phyloP scores from a whole-genome alignment of 805 yeast genomes.

The Schwanniomyces polymorphus region DNA sequence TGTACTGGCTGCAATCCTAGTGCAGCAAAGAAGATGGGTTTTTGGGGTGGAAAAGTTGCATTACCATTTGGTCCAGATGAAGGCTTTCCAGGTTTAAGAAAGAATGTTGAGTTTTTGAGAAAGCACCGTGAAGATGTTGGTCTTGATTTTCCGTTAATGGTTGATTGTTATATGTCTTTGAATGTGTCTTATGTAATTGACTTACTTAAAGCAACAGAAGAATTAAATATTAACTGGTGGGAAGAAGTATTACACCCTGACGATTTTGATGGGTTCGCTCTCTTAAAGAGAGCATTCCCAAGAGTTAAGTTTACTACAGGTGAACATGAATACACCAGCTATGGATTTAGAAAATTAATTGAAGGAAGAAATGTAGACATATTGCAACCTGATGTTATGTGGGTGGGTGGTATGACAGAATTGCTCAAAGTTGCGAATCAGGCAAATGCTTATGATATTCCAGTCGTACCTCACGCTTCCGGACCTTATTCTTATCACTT shows the following conservation, averaged over 20 bases:
- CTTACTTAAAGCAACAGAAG: constrained; percentile 42
- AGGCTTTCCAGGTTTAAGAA: constrained; percentile 45
- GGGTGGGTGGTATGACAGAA: constrained; percentile 55
- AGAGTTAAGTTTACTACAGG: constrained; percentile 51
- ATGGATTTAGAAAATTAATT: constrained; percentile 51
- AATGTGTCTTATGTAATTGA: constrained; percentile 50
- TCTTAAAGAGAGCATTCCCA: constrained; percentile 47
- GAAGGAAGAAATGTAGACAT: constrained; percentile 50
- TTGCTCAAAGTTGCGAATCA: constrained; percentile 45
- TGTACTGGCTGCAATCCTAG: constrained; percentile 50
- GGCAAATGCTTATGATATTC: constrained; percentile 54
- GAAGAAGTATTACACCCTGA: constrained; percentile 55
- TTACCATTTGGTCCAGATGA: constrained; percentile 53
- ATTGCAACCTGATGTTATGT: constrained; percentile 53
- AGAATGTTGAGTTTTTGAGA: constrained; percentile 45
- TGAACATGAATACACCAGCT: constrained; percentile 52
- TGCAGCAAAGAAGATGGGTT: constrained; percentile 50
- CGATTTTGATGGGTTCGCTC: constrained; percentile 49
- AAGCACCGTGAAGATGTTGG: constrained; percentile 48
- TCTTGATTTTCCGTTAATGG: constrained; percentile 54
- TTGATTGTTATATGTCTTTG: constrained; percentile 53
- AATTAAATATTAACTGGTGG: constrained; percentile 52
- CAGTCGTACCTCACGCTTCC: constrained; percentile 55
- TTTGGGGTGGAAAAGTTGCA: constrained; percentile 56
- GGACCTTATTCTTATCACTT: constrained; percentile 54